These are phyloP conservation scores for Hymenochaete sp. DNA, from an alignment of 1,284 basidiomycete species.

Conservation along the genomic window DNA sequence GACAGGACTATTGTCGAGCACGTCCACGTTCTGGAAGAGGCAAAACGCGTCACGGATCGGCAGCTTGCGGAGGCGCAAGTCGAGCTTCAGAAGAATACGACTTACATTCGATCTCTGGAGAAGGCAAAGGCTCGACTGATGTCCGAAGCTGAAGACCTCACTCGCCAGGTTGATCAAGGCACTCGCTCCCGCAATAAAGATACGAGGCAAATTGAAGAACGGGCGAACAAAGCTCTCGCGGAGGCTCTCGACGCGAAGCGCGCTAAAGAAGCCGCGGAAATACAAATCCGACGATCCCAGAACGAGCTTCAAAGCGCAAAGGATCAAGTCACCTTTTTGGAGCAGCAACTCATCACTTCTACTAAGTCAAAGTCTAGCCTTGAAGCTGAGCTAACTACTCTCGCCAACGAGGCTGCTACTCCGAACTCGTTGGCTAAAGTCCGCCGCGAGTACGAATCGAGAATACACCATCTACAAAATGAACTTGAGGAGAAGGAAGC, in stretches of 20 bases:
- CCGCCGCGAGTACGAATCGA: constrained; percentile 57
- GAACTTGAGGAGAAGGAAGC: constrained; percentile 51
- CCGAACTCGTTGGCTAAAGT: constrained; percentile 49
- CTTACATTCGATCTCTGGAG: constrained; percentile 78
- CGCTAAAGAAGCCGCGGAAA: constrained; percentile 55
- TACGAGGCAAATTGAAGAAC: constrained; percentile 33
- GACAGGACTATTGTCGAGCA: constrained; percentile 99
- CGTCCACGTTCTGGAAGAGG: constrained; percentile 94
- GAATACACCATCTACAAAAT: constrained; percentile 56
- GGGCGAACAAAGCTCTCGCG: constrained; percentile 45
- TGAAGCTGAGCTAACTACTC: constrained; percentile 58
- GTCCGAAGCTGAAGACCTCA: constrained; percentile 80
- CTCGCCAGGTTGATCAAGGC: constrained; percentile 68
- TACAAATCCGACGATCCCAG: constrained; percentile 49
- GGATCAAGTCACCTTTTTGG: constrained; percentile 44
- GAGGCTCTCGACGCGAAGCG: constrained; percentile 60
- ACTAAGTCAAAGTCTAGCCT: constrained; percentile 59
- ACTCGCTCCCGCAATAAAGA: constrained; percentile 31
- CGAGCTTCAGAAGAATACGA: constrained; percentile 65
- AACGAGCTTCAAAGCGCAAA: constrained; percentile 47
- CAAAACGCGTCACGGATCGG: constrained; percentile 91
- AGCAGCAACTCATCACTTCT: constrained; percentile 41
- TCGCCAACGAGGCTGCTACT: constrained; percentile 53
- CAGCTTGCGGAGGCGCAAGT: constrained; percentile 78
- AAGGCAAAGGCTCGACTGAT: constrained; percentile 71